Evolutionary conservation across 75 land plant species (phyloP).

Genomic region (Selaginella moellendorffii): DNA sequence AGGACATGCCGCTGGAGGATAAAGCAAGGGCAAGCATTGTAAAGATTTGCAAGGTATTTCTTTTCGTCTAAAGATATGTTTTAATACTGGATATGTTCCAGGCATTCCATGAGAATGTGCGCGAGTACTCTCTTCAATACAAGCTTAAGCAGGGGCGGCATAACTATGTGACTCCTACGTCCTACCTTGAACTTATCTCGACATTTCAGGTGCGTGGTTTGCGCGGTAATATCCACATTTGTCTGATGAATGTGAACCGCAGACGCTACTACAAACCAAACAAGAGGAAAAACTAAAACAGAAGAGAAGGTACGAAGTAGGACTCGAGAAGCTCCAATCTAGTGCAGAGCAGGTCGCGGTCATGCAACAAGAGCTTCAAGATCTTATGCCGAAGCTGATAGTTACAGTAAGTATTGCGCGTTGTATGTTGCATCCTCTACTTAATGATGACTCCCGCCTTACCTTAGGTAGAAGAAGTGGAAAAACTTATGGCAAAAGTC

Average conservation of each 20-base stretch:
- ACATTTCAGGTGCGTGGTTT: slow-evolving; percentile 19
- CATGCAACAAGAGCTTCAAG: slow-evolving; percentile 26
- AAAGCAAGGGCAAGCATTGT: slow-evolving; percentile 20
- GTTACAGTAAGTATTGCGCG: slow-evolving; percentile 14
- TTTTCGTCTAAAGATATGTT: not conserved
- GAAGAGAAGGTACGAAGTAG: slow-evolving; percentile 29
- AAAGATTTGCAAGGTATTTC: slow-evolving; percentile 24
- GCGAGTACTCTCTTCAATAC: slow-evolving; percentile 23
- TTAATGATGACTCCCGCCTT: not conserved
- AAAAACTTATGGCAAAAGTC: slow-evolving; percentile 23
- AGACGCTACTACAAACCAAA: slow-evolving; percentile 19
- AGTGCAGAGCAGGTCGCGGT: slow-evolving; percentile 33
- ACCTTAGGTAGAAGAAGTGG: slow-evolving; percentile 27
- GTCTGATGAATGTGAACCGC: not conserved
- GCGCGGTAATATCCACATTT: not conserved
- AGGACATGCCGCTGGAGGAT: slow-evolving; percentile 20
- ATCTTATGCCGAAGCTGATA: slow-evolving; percentile 26
- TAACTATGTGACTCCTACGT: slow-evolving; percentile 33
- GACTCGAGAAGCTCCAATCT: slow-evolving; percentile 25
- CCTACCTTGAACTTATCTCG: slow-evolving; percentile 26
- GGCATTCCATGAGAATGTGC: slow-evolving; percentile 31
- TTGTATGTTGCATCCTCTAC: not conserved
- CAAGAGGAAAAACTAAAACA: slow-evolving; percentile 27
- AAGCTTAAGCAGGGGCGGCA: slow-evolving; percentile 24
- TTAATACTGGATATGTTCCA: slow-evolving; percentile 8